Base-by-base conservation (phyloP, 371 early-diverging fungal genomes). In the Mortierella sp. region DNA sequence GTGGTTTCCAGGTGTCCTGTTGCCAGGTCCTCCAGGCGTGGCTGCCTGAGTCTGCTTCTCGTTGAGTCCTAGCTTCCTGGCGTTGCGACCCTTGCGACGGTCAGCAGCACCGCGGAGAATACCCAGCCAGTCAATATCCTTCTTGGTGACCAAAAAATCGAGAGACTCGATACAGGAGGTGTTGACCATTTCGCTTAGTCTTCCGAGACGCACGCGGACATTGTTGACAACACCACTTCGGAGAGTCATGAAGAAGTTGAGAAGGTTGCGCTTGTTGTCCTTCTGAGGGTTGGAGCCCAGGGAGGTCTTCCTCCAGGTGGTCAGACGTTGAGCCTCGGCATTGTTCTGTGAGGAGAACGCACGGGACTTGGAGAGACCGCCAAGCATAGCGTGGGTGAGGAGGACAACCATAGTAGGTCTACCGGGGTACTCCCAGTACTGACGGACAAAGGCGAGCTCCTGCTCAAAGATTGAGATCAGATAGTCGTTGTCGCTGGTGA, bases 201-300 rank as follows among this genome's bases (percentile, higher is more conserved):
- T 88, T 18, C 96, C 96, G 2, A 96, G 84, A 8, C 96, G 94
- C 8, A 94, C 90, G 43, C 95, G 92, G 0, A 94, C 93, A 74
- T 94, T 95, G 38, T 91, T 90, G 81, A 93, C 93, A 43, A 90
- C 89, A 27, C 97, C 97, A 14, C 90, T 91, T 21, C 96, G 92
- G 70, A 97, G 86, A 43, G 92, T 94, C 94, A 95, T 96, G 87
- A 97, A 94, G 77, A 96, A 96, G 87, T 96, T 96, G 65, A 97
- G 88, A 29, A 97, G 87, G 76, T 95, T 96, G 77, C 95, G 92
- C 72, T 90, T 90, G 71, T 84, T 89, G 60, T 86, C 82, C 70
- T 83, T 83, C 7, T 80, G 87, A 7, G 81, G 72, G 51, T 70
- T 79, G 48, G 86, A 83, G 27, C 83, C 81, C 3, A 81, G 44